These are phyloP conservation scores for Penicillium manginii DNA, from an alignment of 495 filamentous ascomycete species.

Conservation along the genomic window DNA sequence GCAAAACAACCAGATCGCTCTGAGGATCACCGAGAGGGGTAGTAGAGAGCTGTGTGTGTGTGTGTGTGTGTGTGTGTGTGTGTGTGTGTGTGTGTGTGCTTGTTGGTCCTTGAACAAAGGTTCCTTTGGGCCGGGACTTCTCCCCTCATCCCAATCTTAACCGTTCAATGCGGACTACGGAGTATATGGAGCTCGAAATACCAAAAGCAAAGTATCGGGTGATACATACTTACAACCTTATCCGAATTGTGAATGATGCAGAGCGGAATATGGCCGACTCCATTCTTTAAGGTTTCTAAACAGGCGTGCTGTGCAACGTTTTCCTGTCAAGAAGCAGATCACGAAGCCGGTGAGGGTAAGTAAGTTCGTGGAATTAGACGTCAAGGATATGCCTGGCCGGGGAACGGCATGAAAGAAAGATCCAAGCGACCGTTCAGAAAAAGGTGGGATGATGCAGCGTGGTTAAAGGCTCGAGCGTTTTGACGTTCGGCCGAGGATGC, in stretches of 20 bases:
- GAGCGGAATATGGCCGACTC: conserved; percentile 14
- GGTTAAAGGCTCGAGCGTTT: conserved; percentile 3
- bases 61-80: not conserved
- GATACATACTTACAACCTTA: conserved; percentile 2
- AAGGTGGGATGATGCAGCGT: conserved; percentile 1
- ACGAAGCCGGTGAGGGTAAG: not conserved
- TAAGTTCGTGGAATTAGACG: not conserved
- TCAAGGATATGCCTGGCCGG: not conserved
- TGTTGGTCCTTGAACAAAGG: not conserved
- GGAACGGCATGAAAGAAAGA: not conserved
- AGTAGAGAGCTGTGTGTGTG: not conserved
- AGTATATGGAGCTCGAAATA: conserved; percentile 2
- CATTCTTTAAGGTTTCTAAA: conserved; percentile 20
- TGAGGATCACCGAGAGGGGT: conserved; percentile 8
- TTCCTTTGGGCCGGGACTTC: conserved; percentile 12
- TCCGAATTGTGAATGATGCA: conserved; percentile 13
- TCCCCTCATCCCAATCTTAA: conserved; percentile 5
- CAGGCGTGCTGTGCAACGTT: conserved; percentile 18
- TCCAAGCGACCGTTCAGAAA: not conserved
- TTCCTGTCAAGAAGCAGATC: conserved; percentile 18
- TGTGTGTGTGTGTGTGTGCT: not conserved
- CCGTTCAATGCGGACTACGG: not conserved
- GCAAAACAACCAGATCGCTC: conserved; percentile 15
- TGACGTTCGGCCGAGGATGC: not conserved
- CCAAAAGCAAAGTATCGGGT: not conserved